These are phyloP conservation scores for Aspergillus hiratsukae DNA, from an alignment of 2,329 filamentous ascomycete species.

Conservation along the genomic window DNA sequence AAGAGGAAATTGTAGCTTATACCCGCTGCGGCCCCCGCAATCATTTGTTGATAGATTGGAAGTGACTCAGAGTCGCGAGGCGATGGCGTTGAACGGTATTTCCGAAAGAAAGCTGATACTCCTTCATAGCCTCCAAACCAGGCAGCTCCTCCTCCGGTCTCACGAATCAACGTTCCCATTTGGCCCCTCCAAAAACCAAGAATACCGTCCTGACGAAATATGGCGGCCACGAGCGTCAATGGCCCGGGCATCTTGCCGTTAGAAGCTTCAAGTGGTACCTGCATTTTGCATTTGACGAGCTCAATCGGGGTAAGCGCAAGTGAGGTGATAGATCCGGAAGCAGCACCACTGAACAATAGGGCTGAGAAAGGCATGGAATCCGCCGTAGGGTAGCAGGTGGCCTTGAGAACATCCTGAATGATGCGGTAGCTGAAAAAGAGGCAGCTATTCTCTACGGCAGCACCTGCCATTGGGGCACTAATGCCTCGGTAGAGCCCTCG, in stretches of 20 bases:
- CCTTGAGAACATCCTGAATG: slow-evolving; percentile 58
- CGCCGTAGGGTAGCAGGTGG: slow-evolving; percentile 53
- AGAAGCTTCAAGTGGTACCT: slow-evolving; percentile 58
- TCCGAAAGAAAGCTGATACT: slow-evolving; percentile 65
- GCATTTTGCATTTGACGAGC: slow-evolving; percentile 97
- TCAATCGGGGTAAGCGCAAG: slow-evolving; percentile 91
- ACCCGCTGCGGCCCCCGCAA: slow-evolving; percentile 81
- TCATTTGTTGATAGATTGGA: slow-evolving; percentile 79
- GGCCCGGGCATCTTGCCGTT: slow-evolving; percentile 54
- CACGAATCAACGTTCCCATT: slow-evolving; percentile 84
- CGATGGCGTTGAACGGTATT: slow-evolving; percentile 36
- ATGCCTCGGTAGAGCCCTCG: slow-evolving; percentile 85
- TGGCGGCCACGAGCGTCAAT: slow-evolving; percentile 66
- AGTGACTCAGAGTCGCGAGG: slow-evolving; percentile 49
- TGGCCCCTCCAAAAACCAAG: slow-evolving; percentile 94
- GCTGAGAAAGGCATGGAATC: slow-evolving; percentile 67
- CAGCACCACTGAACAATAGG: slow-evolving; percentile 75
- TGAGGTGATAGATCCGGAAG: slow-evolving; percentile 83
- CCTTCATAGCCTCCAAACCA: slow-evolving; percentile 95
- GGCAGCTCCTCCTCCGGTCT: slow-evolving; percentile 86
- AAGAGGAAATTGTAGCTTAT: slow-evolving; percentile 96
- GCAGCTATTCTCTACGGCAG: slow-evolving; percentile 85
- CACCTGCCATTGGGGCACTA: slow-evolving; percentile 82
- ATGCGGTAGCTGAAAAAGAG: slow-evolving; percentile 88
- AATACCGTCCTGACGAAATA: slow-evolving; percentile 78